Evolutionary conservation across 176 grass and related monocot species (phyloP).

Genomic region (Alloteropsis semialata): DNA sequence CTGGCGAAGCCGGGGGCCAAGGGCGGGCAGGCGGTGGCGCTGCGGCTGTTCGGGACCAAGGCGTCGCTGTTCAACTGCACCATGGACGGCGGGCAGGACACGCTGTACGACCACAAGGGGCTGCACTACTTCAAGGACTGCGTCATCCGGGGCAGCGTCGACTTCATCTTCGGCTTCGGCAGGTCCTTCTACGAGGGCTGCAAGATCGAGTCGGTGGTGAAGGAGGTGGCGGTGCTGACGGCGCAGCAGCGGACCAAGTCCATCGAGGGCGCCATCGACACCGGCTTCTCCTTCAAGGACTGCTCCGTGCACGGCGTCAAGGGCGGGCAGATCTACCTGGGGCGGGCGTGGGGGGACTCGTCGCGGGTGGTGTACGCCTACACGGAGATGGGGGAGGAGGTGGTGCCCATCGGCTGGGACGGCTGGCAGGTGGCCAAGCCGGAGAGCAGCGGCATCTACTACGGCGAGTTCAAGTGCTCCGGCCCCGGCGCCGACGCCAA

Average conservation of each 20-base stretch:
- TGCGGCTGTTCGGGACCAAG: slow-evolving; percentile 53
- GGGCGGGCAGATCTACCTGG: slow-evolving; percentile 48
- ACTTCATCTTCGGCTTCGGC: slow-evolving; percentile 68
- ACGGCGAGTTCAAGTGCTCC: slow-evolving; percentile 49
- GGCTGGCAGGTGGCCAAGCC: slow-evolving; percentile 43
- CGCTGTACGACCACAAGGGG: slow-evolving; percentile 62
- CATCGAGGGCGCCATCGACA: slow-evolving; percentile 46
- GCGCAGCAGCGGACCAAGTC: slow-evolving; percentile 44
- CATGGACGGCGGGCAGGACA: slow-evolving; percentile 56
- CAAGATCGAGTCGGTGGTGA: slow-evolving; percentile 40
- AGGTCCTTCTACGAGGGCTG: slow-evolving; percentile 47
- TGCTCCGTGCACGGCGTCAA: slow-evolving; percentile 27
- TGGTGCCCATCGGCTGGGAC: slow-evolving; percentile 55
- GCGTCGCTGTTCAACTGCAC: slow-evolving; percentile 45
- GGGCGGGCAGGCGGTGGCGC: slow-evolving; percentile 62
- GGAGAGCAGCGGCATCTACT: slow-evolving; percentile 47
- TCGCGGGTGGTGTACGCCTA: slow-evolving; percentile 45
- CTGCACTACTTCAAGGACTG: slow-evolving; percentile 59
- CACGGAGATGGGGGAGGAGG: slow-evolving; percentile 61
- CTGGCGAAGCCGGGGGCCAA: slow-evolving; percentile 22
- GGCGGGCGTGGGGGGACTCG: slow-evolving; percentile 54
- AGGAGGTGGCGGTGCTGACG: slow-evolving; percentile 51
- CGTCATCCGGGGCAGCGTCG: slow-evolving; percentile 41
- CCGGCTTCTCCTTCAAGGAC: slow-evolving; percentile 49
- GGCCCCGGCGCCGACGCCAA: slow-evolving; percentile 24